These are phyloP conservation scores for Chlorella sp. DNA, from an alignment of 139 green algal genomes.

Conservation along the genomic window DNA sequence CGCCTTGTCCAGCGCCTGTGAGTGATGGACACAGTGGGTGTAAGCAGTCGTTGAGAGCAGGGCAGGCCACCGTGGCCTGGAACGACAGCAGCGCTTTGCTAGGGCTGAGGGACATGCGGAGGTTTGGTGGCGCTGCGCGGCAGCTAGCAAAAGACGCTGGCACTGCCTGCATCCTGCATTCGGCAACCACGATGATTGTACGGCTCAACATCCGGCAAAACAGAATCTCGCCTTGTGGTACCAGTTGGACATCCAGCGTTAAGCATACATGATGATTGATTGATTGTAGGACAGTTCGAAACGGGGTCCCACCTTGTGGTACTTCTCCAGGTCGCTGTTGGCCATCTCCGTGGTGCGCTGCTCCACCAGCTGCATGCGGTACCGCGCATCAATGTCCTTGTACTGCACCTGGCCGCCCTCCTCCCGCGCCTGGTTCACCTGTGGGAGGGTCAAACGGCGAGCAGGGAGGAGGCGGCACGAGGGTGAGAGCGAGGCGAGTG, in stretches of 20 bases:
- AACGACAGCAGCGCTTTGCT: no score
- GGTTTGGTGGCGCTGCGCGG: no score
- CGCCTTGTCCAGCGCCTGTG: constrained; percentile 91
- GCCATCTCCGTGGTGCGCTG: constrained; percentile 86
- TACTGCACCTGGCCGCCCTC: constrained; percentile 70
- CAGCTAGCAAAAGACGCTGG: no score
- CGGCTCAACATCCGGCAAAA: no score
- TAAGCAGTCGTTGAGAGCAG: neutral
- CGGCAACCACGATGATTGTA: neutral
- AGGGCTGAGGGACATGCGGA: no score
- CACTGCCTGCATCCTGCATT: no score
- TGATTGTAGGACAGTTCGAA: neutral
- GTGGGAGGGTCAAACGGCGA: neutral
- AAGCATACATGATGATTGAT: no score
- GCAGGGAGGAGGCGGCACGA: neutral
- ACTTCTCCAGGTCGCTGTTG: constrained; percentile 91
- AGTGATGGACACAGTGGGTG: neutral
- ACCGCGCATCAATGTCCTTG: constrained; percentile 68
- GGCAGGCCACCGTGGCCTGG: no score
- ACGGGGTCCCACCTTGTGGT: constrained; percentile 75
- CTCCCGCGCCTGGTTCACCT: neutral
- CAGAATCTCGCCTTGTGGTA: no score
- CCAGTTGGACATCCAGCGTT: no score
- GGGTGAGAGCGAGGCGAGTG: neutral
- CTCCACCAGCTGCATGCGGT: constrained; percentile 48